Percentiles rank a stretch among this genome's conserved stretches.
Conservation (phyloP, 257 asterid species). For the Capsicum pubescens region DNA sequence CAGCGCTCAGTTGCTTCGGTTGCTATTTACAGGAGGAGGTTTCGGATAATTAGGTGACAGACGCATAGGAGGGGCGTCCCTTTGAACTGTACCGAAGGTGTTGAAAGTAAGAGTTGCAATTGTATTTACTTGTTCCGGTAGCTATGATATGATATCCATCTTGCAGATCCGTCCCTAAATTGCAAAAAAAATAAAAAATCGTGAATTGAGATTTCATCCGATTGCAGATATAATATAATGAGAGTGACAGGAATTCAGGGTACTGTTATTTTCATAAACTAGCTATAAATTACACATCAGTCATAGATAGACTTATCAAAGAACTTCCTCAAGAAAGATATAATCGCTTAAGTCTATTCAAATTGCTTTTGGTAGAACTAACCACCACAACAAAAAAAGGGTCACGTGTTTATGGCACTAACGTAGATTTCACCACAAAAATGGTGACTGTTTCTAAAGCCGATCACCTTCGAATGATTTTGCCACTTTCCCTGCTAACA, state of each 20-base stretch:
- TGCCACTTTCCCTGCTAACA: constrained; percentile 79
- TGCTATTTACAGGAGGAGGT: constrained; percentile 61
- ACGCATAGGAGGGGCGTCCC: constrained; percentile 73
- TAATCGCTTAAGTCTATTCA: no score
- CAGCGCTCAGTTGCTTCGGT: no score
- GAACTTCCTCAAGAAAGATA: no score
- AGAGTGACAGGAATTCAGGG: no score
- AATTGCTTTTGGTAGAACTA: no score
- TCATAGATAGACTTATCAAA: no score
- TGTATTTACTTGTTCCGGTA: constrained; percentile 47
- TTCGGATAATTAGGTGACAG: constrained; percentile 84
- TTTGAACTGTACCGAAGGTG: constrained; percentile 86
- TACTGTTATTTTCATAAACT: no score
- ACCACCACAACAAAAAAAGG: no score
- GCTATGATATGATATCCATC: constrained; percentile 62
- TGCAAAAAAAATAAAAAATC: background rate
- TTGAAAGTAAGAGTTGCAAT: constrained; percentile 79
- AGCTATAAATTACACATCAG: no score
- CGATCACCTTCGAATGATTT: constrained; percentile 40
- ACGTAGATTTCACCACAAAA: background rate
- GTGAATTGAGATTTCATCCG: background rate
- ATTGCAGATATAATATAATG: no score
- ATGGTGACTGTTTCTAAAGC: background rate
- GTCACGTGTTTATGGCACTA: background rate
- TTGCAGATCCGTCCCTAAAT: no score